Percentiles rank a stretch among this genome's conserved stretches.
Evolutionary conservation across 2,329 filamentous ascomycete genomes (phyloP).

Genomic region (Drechslerella stenobrocha): DNA sequence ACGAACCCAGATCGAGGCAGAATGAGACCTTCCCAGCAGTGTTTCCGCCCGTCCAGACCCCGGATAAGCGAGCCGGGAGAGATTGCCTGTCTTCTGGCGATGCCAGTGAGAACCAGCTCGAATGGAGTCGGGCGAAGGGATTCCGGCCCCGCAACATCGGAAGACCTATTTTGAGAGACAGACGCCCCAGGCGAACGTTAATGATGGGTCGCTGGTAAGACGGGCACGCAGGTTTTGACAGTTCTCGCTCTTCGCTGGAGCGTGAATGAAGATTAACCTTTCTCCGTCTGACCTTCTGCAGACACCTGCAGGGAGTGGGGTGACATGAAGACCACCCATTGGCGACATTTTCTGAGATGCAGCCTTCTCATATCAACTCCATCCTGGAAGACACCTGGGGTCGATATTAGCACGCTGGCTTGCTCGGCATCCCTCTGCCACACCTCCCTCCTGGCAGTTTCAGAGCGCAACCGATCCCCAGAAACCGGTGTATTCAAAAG

Average conservation of each 20-base stretch:
- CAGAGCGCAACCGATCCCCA: slow-evolving; percentile 32
- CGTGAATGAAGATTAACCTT: slow-evolving; percentile 23
- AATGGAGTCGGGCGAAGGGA: slow-evolving; percentile 33
- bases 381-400: slow-evolving; percentile 12
- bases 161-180: slow-evolving; percentile 31
- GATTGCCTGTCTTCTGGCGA: slow-evolving; percentile 6
- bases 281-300: slow-evolving; percentile 47
- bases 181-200: slow-evolving; percentile 31
- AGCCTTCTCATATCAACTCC: neutral
- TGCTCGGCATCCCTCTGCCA: slow-evolving; percentile 37
- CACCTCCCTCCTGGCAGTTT: slow-evolving; percentile 17
- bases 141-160: slow-evolving; percentile 27
- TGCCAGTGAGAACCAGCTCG: slow-evolving; percentile 14
- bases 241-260: slow-evolving; percentile 31
- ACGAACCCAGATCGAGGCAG: slow-evolving; percentile 29
- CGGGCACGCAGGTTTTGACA: slow-evolving; percentile 25
- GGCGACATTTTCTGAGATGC: slow-evolving; percentile 12
- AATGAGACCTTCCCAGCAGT: slow-evolving; percentile 19
- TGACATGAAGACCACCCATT: slow-evolving; percentile 41
- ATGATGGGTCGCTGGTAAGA: slow-evolving; percentile 22
- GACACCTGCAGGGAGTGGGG: slow-evolving; percentile 46
- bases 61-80: slow-evolving; percentile 23
- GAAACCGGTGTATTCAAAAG: slow-evolving; percentile 12
- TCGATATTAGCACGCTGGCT: slow-evolving; percentile 23
- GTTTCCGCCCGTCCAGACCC: slow-evolving; percentile 31